Conservation (phyloP, 345 rosid genomes). For the Schrenkiella parvula region DNA sequence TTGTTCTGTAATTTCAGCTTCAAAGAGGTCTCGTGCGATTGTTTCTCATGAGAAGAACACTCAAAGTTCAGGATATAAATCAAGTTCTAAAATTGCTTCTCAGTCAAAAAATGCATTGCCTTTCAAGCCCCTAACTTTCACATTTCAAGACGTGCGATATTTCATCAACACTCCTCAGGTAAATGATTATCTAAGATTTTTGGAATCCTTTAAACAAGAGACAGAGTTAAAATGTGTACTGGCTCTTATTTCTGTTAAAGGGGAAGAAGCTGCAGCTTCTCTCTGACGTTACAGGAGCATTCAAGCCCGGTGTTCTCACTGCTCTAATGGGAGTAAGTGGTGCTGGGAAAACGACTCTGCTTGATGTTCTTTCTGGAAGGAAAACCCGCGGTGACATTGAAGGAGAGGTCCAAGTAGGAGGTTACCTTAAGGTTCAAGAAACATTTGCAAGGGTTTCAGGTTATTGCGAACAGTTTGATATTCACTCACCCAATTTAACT, state of each 20-base stretch:
- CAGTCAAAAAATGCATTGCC: conserved; percentile 39
- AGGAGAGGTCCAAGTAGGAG: conserved; percentile 52
- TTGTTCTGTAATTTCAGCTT: neutral
- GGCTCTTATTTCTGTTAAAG: neutral
- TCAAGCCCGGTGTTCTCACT: conserved; percentile 61
- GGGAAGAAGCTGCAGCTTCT: conserved; percentile 57
- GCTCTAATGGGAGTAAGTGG: conserved; percentile 74
- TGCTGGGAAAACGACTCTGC: conserved; percentile 68
- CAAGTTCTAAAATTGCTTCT: neutral
- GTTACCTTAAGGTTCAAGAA: conserved; percentile 53
- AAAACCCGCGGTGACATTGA: conserved; percentile 48
- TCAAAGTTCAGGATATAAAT: neutral
- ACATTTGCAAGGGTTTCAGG: conserved; percentile 60
- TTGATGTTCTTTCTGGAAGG: conserved; percentile 70
- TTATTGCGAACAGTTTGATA: conserved; percentile 61
- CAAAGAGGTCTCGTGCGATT: conserved; percentile 15
- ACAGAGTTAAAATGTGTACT: neutral
- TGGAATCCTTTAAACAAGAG: too few species aligned
- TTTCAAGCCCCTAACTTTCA: conserved; percentile 48
- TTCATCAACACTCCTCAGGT: conserved; percentile 49
- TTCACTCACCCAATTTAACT: conserved; percentile 59
- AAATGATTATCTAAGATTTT: neutral
- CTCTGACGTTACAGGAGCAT: conserved; percentile 44
- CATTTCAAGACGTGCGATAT: conserved; percentile 61
- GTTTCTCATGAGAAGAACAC: neutral